A percentile compares a stretch with the other conserved stretches of the same genome.
These are phyloP conservation scores for Pichia norvegensis DNA, from an alignment of 1,139 yeast species.

Conservation along the genomic window DNA sequence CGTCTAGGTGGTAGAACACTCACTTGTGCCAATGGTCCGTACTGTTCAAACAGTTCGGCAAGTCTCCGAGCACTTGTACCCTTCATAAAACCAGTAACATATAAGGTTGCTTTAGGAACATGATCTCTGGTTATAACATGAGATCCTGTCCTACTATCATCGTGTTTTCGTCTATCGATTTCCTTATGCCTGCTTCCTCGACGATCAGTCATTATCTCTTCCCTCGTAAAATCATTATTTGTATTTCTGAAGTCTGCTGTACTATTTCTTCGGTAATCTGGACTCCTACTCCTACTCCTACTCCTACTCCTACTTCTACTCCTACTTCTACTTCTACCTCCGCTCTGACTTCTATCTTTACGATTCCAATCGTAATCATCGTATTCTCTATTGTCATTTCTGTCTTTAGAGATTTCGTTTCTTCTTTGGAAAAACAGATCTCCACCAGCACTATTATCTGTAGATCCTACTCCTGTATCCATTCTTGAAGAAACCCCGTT, in stretches of 20 bases:
- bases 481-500: not conserved
- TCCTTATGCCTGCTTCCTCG: not conserved
- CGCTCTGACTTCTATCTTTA: not conserved
- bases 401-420: not conserved
- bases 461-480: not conserved
- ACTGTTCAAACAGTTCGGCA: constrained; percentile 65
- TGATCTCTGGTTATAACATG: constrained; percentile 5
- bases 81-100: constrained; percentile 42
- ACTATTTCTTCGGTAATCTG: not conserved
- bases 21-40: constrained; percentile 56
- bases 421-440: not conserved
- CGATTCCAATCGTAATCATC: not conserved
- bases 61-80: constrained; percentile 58
- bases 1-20: constrained; percentile 66
- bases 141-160: not conserved
- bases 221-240: not conserved
- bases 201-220: not conserved
- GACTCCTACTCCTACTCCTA: not conserved
- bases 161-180: not conserved
- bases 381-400: not conserved
- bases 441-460: not conserved
- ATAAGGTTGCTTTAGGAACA: constrained; percentile 19
- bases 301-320: not conserved
- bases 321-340: not conserved
- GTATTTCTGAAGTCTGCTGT: not conserved